phyloP scores from a whole-genome alignment of 23 red algal genomes.

The Agarophyton chilense region DNA sequence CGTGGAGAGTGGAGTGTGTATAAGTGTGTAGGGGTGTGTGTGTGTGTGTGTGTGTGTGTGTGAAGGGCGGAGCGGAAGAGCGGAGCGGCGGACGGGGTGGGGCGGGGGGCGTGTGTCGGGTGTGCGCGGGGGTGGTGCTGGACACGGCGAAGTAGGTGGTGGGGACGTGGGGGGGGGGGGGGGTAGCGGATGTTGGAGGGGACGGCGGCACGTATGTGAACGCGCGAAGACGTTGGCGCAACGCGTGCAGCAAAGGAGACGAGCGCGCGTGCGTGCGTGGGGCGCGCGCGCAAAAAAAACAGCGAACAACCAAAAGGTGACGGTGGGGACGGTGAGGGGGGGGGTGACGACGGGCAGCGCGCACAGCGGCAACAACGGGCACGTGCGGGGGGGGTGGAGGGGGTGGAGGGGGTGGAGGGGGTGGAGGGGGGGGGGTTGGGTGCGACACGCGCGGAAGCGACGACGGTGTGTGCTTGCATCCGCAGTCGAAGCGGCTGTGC shows the following conservation, averaged over 20 bases:
- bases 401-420: too few relatives aligned
- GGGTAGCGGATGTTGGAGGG: neutral
- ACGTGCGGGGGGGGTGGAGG: neutral
- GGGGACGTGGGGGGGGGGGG: neutral
- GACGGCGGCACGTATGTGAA: neutral
- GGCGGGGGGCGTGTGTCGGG: neutral
- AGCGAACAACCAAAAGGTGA: too few relatives aligned
- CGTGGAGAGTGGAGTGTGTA: neutral
- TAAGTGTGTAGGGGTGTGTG: neutral
- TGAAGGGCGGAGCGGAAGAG: neutral
- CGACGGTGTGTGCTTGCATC: too few relatives aligned
- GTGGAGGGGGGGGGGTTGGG: neutral
- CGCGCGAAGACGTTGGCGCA: neutral
- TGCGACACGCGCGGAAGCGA: neutral
- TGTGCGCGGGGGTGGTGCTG: neutral
- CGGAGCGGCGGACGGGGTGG: neutral
- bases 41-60: neutral
- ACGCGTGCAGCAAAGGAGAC: too few relatives aligned
- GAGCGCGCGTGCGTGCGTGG: too few relatives aligned
- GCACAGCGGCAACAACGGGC: neutral
- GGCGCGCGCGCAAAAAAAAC: too few relatives aligned
- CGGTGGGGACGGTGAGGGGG: neutral
- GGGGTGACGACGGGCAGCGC: neutral
- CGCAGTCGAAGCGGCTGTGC: neutral
- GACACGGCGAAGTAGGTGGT: neutral